Evolutionary conservation across 2,329 filamentous ascomycete species (phyloP).

Genomic region (Cercospora janseana): DNA sequence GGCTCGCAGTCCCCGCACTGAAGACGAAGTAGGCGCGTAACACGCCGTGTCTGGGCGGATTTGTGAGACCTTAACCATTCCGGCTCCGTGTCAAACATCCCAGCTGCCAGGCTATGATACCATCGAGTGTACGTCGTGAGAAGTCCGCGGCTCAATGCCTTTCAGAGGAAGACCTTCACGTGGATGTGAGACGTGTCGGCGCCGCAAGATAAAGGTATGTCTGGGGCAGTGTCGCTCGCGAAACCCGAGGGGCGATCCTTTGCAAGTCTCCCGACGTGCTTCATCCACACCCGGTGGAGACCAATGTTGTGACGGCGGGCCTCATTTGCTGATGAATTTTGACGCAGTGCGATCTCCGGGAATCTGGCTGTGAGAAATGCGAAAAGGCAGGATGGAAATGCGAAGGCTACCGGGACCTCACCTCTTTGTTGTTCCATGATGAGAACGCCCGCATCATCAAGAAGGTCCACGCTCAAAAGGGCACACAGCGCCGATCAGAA

Average conservation of each 20-base stretch:
- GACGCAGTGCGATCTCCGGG: constrained; percentile 20
- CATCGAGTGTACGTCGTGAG: neutral
- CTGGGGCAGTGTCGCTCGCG: neutral
- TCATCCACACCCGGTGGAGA: neutral
- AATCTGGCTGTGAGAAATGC: constrained; percentile 20
- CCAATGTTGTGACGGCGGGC: constrained; percentile 7
- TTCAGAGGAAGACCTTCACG: constrained; percentile 20
- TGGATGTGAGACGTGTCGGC: constrained; percentile 26
- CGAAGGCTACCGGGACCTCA: constrained; percentile 20
- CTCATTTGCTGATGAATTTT: constrained; percentile 15
- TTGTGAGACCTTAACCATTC: constrained; percentile 2
- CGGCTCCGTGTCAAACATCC: constrained; percentile 8
- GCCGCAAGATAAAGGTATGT: constrained; percentile 28
- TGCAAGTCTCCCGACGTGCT: neutral
- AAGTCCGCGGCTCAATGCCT: constrained; percentile 11
- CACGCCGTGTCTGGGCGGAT: neutral
- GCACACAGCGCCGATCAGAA: constrained; percentile 15
- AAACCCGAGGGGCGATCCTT: constrained; percentile 1
- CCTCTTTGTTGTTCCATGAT: constrained; percentile 20
- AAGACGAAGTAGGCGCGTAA: neutral
- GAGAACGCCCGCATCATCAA: constrained; percentile 18
- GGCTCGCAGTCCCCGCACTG: neutral
- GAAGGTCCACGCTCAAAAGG: constrained; percentile 19
- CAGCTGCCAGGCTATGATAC: constrained; percentile 2
- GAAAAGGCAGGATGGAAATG: constrained; percentile 22